Base-by-base conservation (phyloP, 108 stramenopile species). In the Ochromonas danica region DNA sequence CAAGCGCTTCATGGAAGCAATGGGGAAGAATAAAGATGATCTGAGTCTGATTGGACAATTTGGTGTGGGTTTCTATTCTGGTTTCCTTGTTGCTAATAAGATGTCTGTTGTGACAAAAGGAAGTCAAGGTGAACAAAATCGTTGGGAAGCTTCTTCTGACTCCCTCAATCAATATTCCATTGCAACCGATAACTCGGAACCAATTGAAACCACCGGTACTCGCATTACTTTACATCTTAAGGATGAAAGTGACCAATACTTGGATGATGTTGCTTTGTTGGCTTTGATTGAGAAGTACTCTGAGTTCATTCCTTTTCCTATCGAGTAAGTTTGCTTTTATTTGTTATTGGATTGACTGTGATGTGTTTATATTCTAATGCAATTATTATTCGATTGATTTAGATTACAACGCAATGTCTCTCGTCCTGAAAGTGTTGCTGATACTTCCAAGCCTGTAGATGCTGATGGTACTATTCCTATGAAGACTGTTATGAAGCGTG, bases 231-330 rank as follows among this genome's bases (percentile, higher is more conserved):
- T 87, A 79, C 83, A 87, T 75, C 78, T 87, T 38, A 87, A 87
- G 81, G 87, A 87, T 77, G 87, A 87, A 43, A 40, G 61, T 79
- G 85, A 87, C 41, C 82, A 87, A 77, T 87, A 87, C 83, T 81
- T 87, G 6, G 87, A 87, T 43, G 85, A 86, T 39, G 84, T 86
- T 31, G 71, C 75, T 61, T 39, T 81, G 22, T 57, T 40, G 61
- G 38, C 42, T 1, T 77, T 78, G 39, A 31, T 78, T 17, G 79
- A 81, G 0, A 75, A 81, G 78, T 97, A 98, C 84, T 92, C 91
- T 0, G 96, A 96, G 86, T 98, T 96, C 87, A 89, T 98, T 61
- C 90, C 94, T 40, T 98, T 97, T 81, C 97, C 97, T 42, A 95
- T 98, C 80, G 88, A 89, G 70, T 67, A 67, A 67, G 63, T 67